Evolutionary conservation across 2,329 filamentous ascomycete species (phyloP).

Genomic region (Stagonosporopsis cucurbitacearum): DNA sequence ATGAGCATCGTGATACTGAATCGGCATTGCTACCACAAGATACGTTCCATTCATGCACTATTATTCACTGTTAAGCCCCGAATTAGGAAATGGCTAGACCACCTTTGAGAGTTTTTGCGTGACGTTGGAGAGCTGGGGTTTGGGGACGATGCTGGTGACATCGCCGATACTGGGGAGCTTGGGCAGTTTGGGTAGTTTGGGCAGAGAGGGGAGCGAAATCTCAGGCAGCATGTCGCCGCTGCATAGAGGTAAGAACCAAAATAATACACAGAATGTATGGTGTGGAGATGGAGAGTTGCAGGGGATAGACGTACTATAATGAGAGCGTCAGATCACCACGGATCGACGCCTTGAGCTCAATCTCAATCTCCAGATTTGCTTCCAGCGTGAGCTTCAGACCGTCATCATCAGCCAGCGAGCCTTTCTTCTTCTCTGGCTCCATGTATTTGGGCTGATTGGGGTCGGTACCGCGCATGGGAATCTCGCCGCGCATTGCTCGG

Average conservation of each 20-base stretch:
- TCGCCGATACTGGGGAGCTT: slow-evolving; percentile 12
- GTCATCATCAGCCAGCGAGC: slow-evolving; percentile 61
- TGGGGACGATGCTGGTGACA: slow-evolving; percentile 7
- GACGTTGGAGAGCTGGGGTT: slow-evolving; percentile 9
- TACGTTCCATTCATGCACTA: slow-evolving; percentile 20
- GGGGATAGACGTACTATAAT: slow-evolving; percentile 67
- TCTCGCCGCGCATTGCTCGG: slow-evolving; percentile 61
- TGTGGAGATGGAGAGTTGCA: not conserved
- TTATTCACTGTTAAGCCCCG: slow-evolving; percentile 25
- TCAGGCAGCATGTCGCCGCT: slow-evolving; percentile 20
- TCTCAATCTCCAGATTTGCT: slow-evolving; percentile 81
- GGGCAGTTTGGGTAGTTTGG: slow-evolving; percentile 7
- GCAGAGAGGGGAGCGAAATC: slow-evolving; percentile 1
- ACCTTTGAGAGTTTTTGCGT: slow-evolving; percentile 15
- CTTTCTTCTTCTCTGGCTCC: slow-evolving; percentile 52
- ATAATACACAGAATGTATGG: not conserved
- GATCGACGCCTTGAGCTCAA: slow-evolving; percentile 84
- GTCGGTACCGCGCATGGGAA: slow-evolving; percentile 60
- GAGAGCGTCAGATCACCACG: slow-evolving; percentile 82
- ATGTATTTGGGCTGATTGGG: slow-evolving; percentile 57
- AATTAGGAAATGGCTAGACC: slow-evolving; percentile 19
- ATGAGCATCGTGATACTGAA: slow-evolving; percentile 17
- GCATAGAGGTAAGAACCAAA: slow-evolving; percentile 5
- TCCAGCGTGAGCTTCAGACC: slow-evolving; percentile 76
- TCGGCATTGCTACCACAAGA: not conserved